Evolutionary conservation across 1,284 basidiomycete species (phyloP), one percentile per base, ranked within the genome.

Genomic region (Trametes polyzona): DNA sequence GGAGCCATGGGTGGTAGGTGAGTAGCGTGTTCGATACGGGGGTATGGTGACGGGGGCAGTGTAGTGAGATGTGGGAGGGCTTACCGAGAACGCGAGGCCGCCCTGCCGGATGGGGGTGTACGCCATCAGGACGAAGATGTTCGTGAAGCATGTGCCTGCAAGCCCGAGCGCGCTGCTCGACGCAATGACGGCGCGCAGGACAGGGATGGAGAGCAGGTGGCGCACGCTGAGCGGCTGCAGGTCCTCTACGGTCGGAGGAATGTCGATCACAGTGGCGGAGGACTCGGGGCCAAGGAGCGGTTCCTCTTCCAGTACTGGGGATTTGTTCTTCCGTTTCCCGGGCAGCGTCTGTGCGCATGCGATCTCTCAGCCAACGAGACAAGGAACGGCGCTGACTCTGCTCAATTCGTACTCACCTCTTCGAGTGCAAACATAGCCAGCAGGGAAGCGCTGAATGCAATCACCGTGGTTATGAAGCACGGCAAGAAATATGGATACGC

Each of bases 71-170:
- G 23, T 17, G 23, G 19, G 32, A 40, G 41, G 39, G 19, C 81
- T 67, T 64, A 86, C 84, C 24, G 80, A 77, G 62, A 86, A 81
- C 5, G 76, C 75, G 0, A 88, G 73, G 0, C 87, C 86, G 43
- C 86, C 86, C 2, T 73, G 68, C n/a, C 74, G 61, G 39, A 87
- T 69, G 6, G 83, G 77, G 12, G 84, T 80, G 66, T 85, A 89
- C 47, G 83, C 84, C 62, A 86, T 83, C 47, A 89, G 75, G 23
- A 87, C 84, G 65, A 88, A 88, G 5, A 85, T 76, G 17, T 81
- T 81, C 52, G 86, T 86, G 64, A 86, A 89, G 6, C 79, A 78
- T 0, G 83, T 79, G 2, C 73, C 70, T 26, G 83, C 71, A 68
- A 86, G 86, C 52, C 76, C 78, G n/a, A 88, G 73, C 7, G 78